Base-by-base conservation (phyloP, 2,329 filamentous ascomycete species). In the Calonectria pseudoreteaudii region DNA sequence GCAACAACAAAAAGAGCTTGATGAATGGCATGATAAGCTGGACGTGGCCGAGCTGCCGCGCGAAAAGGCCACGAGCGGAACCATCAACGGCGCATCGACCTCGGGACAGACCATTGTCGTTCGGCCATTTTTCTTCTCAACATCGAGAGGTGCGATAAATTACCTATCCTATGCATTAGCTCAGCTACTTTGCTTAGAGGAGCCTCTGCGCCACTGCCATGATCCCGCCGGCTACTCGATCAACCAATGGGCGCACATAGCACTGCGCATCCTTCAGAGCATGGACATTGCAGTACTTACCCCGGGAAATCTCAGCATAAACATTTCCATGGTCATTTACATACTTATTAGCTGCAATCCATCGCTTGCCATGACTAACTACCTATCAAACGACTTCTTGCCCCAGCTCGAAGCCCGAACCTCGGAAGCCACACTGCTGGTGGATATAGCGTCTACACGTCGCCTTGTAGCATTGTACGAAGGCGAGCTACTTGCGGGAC, bases 1-100 rank as follows among this genome's bases (percentile, higher is more conserved):
- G 41, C 58, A 64, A 4, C 58, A 64, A 47, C 58, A 64, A 64
- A 41, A 64, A 47, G 58, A 64, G 23, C 58, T 64, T 30, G 58
- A 64, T 28, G 58, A 47, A 14, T 64, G 58, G 58, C 58, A 64
- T 31, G 36, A 64, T 5, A 41, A 30, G 2, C 16, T 47, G 16
- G 58, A 64, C 16, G 26, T 23, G 18, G 36, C n/a, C 36, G 36
- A n/a, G 9, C n/a, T 44, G 16, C 58, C 58, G 20, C 36, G 36
- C 10, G 58, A 64, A 28, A 64, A 64, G 13, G 38, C 18, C 3
- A 64, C 58, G 7, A 64, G 58, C 20, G 58, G 7, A 30, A 47
- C 58, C 2, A 47, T 64, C 38, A 47, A 64, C 23, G 58, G 58
- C 26, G 13, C 10, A 9, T 30, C 58, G 4, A 20, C 4, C 8